A percentile compares a stretch with the other conserved stretches of the same genome.
These are phyloP conservation scores for Penicillium occitanis DNA, from an alignment of 2,329 filamentous ascomycete species.

Conservation along the genomic window DNA sequence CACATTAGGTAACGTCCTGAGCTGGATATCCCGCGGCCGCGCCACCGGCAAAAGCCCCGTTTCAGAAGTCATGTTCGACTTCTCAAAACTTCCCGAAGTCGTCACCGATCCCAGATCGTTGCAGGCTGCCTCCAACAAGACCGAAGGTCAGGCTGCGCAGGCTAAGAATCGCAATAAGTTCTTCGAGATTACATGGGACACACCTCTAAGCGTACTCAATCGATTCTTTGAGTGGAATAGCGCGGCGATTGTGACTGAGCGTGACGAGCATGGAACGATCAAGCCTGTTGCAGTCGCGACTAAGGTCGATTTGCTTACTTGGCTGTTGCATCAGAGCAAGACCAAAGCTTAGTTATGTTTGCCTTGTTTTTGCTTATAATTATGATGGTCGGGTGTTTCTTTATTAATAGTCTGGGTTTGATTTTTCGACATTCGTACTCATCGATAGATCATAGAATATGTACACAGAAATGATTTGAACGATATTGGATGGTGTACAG, in stretches of 20 bases:
- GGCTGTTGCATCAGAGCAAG: slow-evolving; percentile 62
- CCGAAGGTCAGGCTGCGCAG: slow-evolving; percentile 24
- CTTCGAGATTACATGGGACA: slow-evolving; percentile 91
- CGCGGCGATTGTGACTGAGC: slow-evolving; percentile 89
- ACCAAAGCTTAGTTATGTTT: background rate
- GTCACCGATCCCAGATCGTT: slow-evolving; percentile 73
- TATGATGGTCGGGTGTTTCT: background rate
- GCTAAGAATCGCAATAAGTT: slow-evolving; percentile 58
- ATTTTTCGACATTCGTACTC: background rate
- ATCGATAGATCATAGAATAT: slow-evolving; percentile 7
- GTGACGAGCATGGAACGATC: slow-evolving; percentile 57
- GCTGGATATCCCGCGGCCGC: slow-evolving; percentile 80
- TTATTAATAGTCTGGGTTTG: background rate
- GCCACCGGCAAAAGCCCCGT: slow-evolving; percentile 73
- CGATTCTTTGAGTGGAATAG: slow-evolving; percentile 98
- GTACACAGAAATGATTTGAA: background rate
- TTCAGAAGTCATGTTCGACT: slow-evolving; percentile 94
- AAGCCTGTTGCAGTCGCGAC: slow-evolving; percentile 90
- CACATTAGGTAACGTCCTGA: slow-evolving; percentile 90
- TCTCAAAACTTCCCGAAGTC: slow-evolving; percentile 80
- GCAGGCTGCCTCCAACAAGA: slow-evolving; percentile 22
- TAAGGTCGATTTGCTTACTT: slow-evolving; percentile 92
- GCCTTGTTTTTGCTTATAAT: background rate
- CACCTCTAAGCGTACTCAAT: slow-evolving; percentile 76
- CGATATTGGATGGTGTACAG: background rate